Evolutionary conservation across 306 rosid species (phyloP).

Genomic region (Acacia acuminata): DNA sequence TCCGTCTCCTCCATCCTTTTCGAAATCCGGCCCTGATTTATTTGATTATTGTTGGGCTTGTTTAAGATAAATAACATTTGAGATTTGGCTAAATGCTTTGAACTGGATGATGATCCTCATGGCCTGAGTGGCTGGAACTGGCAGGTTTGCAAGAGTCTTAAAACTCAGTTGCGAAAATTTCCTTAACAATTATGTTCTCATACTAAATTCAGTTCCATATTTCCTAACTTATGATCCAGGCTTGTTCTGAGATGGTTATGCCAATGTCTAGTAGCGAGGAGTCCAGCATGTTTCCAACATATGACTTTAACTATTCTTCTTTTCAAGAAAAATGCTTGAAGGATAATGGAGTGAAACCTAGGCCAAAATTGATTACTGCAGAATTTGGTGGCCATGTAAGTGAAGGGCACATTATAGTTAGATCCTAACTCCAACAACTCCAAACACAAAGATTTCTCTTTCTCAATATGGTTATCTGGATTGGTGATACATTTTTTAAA

Average conservation of each 20-base stretch:
- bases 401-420: conserved; percentile 17
- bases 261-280: conserved; percentile 70
- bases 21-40: no score
- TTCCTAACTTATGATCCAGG: conserved; percentile 41
- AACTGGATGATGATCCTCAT: no score
- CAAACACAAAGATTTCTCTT: neutral
- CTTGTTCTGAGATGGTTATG: conserved; percentile 97
- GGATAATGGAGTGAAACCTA: conserved; percentile 53
- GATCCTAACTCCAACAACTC: conserved; percentile 9
- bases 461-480: neutral
- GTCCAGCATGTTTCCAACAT: conserved; percentile 67
- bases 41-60: no score
- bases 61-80: no score
- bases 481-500: conserved; percentile 10
- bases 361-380: conserved; percentile 72
- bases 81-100: no score
- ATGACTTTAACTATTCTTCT: conserved; percentile 54
- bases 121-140: conserved; percentile 85
- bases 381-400: conserved; percentile 87
- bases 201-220: conserved; percentile 23
- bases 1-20: no score
- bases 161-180: neutral
- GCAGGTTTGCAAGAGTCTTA: conserved; percentile 55
- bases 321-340: conserved; percentile 57
- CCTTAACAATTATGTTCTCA: conserved; percentile 25